Evolutionary conservation across 139 green algal species (phyloP).

Genomic region (Haematococcus sp.): DNA sequence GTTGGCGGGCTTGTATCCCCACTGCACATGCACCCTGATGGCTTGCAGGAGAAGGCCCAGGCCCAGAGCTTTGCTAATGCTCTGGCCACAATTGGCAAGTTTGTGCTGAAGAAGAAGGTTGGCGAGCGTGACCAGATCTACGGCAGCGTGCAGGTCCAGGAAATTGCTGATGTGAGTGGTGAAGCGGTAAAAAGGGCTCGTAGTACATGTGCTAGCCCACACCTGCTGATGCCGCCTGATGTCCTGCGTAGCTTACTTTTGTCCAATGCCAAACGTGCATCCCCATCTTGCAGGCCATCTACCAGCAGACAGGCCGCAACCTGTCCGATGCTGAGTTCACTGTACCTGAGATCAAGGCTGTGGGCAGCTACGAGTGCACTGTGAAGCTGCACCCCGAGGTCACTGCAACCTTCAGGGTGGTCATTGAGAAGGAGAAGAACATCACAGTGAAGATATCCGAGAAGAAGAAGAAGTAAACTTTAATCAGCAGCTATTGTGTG

Average conservation of each 20-base stretch:
- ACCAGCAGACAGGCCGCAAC: conserved; percentile 76
- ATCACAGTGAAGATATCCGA: conserved; percentile 47
- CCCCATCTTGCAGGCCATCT: conserved; percentile 77
- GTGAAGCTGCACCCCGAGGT: conserved; percentile 62
- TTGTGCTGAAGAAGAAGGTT: conserved; percentile 88
- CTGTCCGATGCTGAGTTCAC: conserved; percentile 72
- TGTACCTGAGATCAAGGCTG: conserved; percentile 87
- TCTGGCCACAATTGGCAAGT: conserved; percentile 87
- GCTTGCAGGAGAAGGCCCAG: conserved; percentile 67
- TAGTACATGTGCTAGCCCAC: too few species aligned
- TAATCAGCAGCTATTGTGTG: too few species aligned
- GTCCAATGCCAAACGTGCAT: too few species aligned
- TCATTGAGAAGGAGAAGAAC: conserved; percentile 73
- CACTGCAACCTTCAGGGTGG: conserved; percentile 78
- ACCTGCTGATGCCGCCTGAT: too few species aligned
- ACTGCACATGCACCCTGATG: neutral
- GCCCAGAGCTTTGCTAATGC: conserved; percentile 68
- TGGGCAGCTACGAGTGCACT: conserved; percentile 76
- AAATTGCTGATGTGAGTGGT: conserved; percentile 25
- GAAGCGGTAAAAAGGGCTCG: too few species aligned
- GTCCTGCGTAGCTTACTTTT: too few species aligned
- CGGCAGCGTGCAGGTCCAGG: conserved; percentile 47
- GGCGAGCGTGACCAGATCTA: conserved; percentile 86
- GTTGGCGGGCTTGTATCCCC: neutral
- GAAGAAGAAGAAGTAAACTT: conserved; percentile 29